Conservation (phyloP, 2,329 filamentous ascomycete species). For the Stagonosporopsis chrysanthemi region DNA sequence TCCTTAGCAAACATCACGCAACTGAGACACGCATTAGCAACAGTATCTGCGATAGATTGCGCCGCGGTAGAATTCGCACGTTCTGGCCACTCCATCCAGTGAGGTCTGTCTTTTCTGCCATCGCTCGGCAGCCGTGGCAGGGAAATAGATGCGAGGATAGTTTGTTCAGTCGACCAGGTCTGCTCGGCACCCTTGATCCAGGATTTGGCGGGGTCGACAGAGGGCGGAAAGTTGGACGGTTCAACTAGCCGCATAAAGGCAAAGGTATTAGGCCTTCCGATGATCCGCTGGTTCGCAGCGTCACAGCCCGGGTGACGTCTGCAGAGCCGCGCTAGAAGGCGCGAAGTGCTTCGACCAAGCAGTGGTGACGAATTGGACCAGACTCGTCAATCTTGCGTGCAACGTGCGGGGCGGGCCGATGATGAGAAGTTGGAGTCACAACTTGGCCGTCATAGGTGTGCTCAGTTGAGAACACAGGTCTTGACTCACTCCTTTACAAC, state of each 20-base stretch:
- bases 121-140: neutral
- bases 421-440: constrained; percentile 33
- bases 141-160: neutral
- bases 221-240: neutral
- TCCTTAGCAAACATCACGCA: neutral
- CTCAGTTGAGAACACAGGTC: neutral
- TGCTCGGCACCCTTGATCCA: constrained; percentile 4
- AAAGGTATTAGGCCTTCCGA: constrained; percentile 20
- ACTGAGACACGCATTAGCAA: neutral
- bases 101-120: neutral
- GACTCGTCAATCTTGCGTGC: constrained; percentile 16
- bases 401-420: constrained; percentile 32
- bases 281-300: constrained; percentile 29
- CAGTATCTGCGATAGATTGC: neutral
- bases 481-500: constrained; percentile 3
- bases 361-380: constrained; percentile 20
- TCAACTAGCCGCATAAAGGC: constrained; percentile 25
- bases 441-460: constrained; percentile 1
- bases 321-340: constrained; percentile 38
- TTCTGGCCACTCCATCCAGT: neutral
- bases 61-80: neutral
- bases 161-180: neutral
- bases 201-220: constrained; percentile 4
- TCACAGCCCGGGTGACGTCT: constrained; percentile 32
- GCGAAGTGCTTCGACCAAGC: constrained; percentile 27